Evolutionary conservation across 2,329 filamentous ascomycete species (phyloP).

Genomic region (Gliomastix tumulicola): DNA sequence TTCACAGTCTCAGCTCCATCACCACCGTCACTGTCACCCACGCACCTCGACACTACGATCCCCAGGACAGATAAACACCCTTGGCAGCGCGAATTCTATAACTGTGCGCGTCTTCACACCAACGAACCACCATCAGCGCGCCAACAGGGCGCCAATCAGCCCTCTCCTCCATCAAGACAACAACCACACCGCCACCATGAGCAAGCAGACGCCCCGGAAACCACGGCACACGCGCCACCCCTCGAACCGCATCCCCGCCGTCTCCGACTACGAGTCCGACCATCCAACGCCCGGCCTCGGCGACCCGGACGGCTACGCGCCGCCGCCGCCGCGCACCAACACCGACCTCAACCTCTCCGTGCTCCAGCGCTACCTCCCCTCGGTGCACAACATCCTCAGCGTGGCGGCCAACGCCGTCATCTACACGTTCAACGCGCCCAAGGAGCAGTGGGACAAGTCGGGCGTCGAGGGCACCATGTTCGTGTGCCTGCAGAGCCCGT

Average conservation of each 20-base stretch:
- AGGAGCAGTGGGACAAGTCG: constrained; percentile 73
- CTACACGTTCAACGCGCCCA: constrained; percentile 66
- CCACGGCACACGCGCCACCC: constrained; percentile 31
- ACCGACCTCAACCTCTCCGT: constrained; percentile 84
- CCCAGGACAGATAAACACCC: too few species aligned
- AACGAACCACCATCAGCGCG: too few species aligned
- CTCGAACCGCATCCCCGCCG: constrained; percentile 28
- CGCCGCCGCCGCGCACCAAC: constrained; percentile 59
- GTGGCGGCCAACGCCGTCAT: constrained; percentile 82
- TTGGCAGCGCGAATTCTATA: too few species aligned
- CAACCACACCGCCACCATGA: too few species aligned
- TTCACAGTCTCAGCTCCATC: too few species aligned
- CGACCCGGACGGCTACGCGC: constrained; percentile 19
- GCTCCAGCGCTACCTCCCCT: constrained; percentile 72
- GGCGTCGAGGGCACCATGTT: constrained; percentile 86
- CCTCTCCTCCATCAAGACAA: too few species aligned
- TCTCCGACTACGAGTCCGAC: constrained; percentile 63
- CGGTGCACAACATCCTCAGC: constrained; percentile 65
- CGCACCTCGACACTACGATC: too few species aligned
- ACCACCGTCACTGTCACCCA: too few species aligned
- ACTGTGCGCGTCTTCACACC: too few species aligned
- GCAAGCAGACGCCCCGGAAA: constrained; percentile 32
- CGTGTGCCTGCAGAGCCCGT: constrained; percentile 59
- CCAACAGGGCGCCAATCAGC: too few species aligned
- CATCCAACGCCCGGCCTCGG: constrained; percentile 37